Evolutionary conservation across 768 basidiomycete genomes (phyloP).

Genomic region (Phlebiopsis gigantea): DNA sequence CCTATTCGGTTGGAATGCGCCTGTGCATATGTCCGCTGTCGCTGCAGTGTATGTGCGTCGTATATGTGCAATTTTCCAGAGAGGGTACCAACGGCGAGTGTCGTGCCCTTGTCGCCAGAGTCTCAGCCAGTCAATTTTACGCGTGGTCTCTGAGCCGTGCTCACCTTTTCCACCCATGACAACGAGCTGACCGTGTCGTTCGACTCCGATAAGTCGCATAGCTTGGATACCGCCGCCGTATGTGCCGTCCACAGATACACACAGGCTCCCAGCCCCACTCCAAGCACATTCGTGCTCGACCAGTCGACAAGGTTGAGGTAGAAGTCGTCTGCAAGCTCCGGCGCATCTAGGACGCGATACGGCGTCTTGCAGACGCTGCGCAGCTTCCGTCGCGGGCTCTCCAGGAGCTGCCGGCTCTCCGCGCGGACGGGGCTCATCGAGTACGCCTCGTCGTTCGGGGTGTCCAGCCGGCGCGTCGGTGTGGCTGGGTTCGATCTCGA

Average conservation of each 20-base stretch:
- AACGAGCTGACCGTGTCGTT: constrained; percentile 81
- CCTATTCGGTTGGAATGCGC: constrained; percentile 91
- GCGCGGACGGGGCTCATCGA: constrained; percentile 86
- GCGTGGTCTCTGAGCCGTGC: constrained; percentile 10
- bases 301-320: constrained; percentile 98
- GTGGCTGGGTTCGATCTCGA: constrained; percentile 45
- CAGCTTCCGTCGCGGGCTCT: constrained; percentile 76
- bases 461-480: constrained; percentile 64
- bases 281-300: constrained; percentile 92
- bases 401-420: constrained; percentile 74
- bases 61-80: constrained; percentile 88
- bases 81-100: constrained; percentile 91
- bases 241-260: constrained; percentile 98
- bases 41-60: constrained; percentile 73
- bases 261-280: constrained; percentile 85
- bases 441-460: constrained; percentile 83
- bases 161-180: constrained; percentile 84
- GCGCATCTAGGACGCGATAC: constrained; percentile 94
- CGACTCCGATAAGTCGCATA: constrained; percentile 70
- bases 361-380: constrained; percentile 91
- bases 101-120: constrained; percentile 56
- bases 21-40: constrained; percentile 75
- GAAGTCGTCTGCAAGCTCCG: constrained; percentile 96
- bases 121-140: neutral
- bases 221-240: constrained; percentile 85